These are phyloP conservation scores for Dipteronia dyeriana DNA, from an alignment of 345 rosid genomes.

Conservation along the genomic window DNA sequence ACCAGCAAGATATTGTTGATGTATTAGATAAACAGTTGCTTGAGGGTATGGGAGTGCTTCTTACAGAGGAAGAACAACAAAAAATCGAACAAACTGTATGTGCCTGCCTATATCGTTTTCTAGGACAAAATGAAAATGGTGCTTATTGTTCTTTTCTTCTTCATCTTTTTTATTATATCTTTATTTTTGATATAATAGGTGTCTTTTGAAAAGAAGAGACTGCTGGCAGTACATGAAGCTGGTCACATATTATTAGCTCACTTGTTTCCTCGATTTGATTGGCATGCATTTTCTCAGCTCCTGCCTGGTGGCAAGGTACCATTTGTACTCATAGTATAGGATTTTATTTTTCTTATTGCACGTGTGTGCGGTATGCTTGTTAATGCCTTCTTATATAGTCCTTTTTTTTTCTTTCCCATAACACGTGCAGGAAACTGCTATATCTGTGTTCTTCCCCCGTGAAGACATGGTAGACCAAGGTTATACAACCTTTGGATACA, in stretches of 20 bases:
- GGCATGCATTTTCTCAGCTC: slow-evolving; percentile 99
- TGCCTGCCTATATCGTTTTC: slow-evolving; percentile 13
- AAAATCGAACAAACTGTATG: slow-evolving; percentile 87
- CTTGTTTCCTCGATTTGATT: slow-evolving; percentile 92
- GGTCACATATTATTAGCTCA: slow-evolving; percentile 93
- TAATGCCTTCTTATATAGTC: not conserved
- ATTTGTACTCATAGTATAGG: slow-evolving; percentile 8
- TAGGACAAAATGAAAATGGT: slow-evolving; percentile 14
- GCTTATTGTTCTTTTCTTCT: not conserved
- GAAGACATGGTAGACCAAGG: slow-evolving; percentile 98
- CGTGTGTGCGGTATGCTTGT: not conserved
- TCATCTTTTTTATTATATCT: slow-evolving; percentile 4
- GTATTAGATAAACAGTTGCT: slow-evolving; percentile 95
- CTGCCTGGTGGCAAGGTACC: slow-evolving; percentile 95
- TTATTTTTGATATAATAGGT: slow-evolving; percentile 47
- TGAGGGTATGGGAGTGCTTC: slow-evolving; percentile 98
- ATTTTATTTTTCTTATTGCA: not conserved
- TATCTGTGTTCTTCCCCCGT: slow-evolving; percentile 91
- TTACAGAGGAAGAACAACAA: slow-evolving; percentile 95
- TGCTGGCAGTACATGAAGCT: slow-evolving; percentile 95
- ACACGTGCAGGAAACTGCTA: slow-evolving; percentile 78
- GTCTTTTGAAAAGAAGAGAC: slow-evolving; percentile 80
- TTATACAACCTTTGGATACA: slow-evolving; percentile 93
- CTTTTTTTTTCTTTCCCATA: not conserved
- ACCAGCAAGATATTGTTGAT: slow-evolving; percentile 86